Evolutionary conservation across 2,329 filamentous ascomycete species (phyloP).

Genomic region (Leptographium lundbergii): DNA sequence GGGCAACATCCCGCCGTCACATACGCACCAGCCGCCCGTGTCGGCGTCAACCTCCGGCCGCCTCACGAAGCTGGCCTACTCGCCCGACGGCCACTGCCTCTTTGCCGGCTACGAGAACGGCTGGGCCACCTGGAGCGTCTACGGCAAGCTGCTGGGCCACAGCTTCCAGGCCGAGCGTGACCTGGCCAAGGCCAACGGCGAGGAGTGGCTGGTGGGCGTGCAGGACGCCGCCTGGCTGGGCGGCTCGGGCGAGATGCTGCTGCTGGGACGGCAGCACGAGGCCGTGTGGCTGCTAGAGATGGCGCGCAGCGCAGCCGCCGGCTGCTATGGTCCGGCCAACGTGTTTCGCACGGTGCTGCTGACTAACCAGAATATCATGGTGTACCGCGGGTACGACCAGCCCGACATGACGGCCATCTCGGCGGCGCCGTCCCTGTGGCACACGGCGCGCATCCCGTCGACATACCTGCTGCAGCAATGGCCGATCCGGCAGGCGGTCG

Average conservation of each 20-base stretch:
- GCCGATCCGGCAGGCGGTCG: slow-evolving; percentile 78
- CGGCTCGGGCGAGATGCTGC: slow-evolving; percentile 72
- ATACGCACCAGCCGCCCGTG: slow-evolving; percentile 58
- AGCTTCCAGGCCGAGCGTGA: slow-evolving; percentile 63
- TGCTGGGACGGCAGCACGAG: slow-evolving; percentile 59
- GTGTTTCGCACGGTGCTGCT: slow-evolving; percentile 80
- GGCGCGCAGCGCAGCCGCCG: slow-evolving; percentile 83
- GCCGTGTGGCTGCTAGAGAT: slow-evolving; percentile 82
- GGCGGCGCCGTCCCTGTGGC: slow-evolving; percentile 88
- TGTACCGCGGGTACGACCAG: slow-evolving; percentile 87
- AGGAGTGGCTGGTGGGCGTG: slow-evolving; percentile 76
- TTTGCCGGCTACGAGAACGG: slow-evolving; percentile 88
- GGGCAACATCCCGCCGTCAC: slow-evolving; percentile 81
- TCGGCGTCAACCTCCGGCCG: slow-evolving; percentile 55
- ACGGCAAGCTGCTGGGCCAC: slow-evolving; percentile 76
- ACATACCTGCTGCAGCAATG: slow-evolving; percentile 83
- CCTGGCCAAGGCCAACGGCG: slow-evolving; percentile 54
- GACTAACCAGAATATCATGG: slow-evolving; percentile 75
- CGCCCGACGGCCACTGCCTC: slow-evolving; percentile 89
- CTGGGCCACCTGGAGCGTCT: slow-evolving; percentile 96
- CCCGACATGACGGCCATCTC: slow-evolving; percentile 85
- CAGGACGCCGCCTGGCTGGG: slow-evolving; percentile 74
- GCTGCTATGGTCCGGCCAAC: slow-evolving; percentile 85
- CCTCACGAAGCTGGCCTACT: slow-evolving; percentile 69
- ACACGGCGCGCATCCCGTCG: slow-evolving; percentile 74